Evolutionary conservation across 139 green algal genomes (phyloP), one percentile per base, ranked within the genome.

Genomic region (Chlamydomonas asymmetrica): DNA sequence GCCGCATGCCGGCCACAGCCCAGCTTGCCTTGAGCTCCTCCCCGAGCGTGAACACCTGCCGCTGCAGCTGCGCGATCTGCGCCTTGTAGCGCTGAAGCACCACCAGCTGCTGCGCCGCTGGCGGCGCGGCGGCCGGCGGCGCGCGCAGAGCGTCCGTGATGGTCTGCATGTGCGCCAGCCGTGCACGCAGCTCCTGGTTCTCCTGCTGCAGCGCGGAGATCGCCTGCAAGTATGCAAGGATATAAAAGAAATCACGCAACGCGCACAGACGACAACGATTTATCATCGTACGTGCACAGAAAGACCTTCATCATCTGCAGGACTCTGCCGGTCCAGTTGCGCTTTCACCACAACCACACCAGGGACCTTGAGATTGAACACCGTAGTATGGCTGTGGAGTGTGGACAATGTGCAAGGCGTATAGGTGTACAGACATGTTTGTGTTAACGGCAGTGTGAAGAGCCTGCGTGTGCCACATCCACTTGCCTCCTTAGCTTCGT

Each of bases 51-150:
- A 67, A 59, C 66, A 82, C 67, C 37, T 82, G 75, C 59, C 75
- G 59, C 48, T 82, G 75, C 27, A 76, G 75, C 66, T 82, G 75
- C 13, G 70, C 52, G 2, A 76, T 22, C 66, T 82, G 75, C 13
- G 57, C 54, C 43, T 75, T 76, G 67, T 82, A 82, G 34, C 72
- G 66, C 67, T 74, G 66, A 27, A 82, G 49, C 45, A 32, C 39
- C 8, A 73, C 57, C 31, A 31, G 68, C 35, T 27, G 35, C 25
- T 7, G 23, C 13, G 2, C 6, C 34, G 25, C 31, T 49, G 29
- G 4, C 39, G 67, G 37, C 52, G 37, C 67, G 20, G 27, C 67
- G 37, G 16, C 41, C 50, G 45, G 45, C 45, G 13, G 13, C 45
- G 18, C 13, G 45, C 45, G 45, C 45, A 52, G 45, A 16, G 45